Base-by-base conservation (phyloP, 768 basidiomycete species). In the Suillus ampliporus region DNA sequence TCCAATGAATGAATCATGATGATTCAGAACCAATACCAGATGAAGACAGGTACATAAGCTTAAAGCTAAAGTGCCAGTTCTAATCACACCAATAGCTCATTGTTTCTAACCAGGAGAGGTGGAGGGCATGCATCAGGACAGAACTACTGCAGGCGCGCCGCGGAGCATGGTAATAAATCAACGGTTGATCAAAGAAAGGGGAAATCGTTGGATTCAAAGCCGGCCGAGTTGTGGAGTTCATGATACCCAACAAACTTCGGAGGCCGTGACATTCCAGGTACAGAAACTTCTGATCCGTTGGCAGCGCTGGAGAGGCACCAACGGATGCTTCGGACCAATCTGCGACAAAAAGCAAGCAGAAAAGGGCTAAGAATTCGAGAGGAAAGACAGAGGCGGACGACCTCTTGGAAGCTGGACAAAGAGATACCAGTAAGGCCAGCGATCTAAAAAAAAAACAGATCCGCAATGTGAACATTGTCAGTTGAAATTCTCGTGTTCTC, bases 391-490 rank as follows among this genome's bases (percentile, higher is more conserved):
- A 82, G 26, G 89, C 89, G 0, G 90, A 91, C 61, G 78, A 76
- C 34, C 91, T 92, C 68, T 71, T 92, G 58, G 85, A 89, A 83
- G 61, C 77, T 92, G 14, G 87, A 90, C 72, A 76, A 79, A 52
- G 89, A 91, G 46, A 84, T 92, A 97, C 95, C 62, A 96, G 94
- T 68, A 96, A 99, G 77, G 90, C 92, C 48, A 88, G 89, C 74
- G 95, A 99, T 77, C 83, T 99, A 38, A 85, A 86, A 61, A 86
- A 61, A 31, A 90, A 90, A 74, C 95, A 97, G 80, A 97, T 99
- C 69, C 83, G 84, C 69, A 89, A 87, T 60, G 83, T 97, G 77
- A 99, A 97, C 83, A 82, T 83, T 53, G 86, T 84, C 23, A 87
- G 76, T 75, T 88, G 62, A 81, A 81, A 75, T 78, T 76, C 68